Evolutionary conservation across 495 filamentous ascomycete genomes (phyloP), one percentile per base, ranked within the genome.

Genomic region (Xylaria castorea): DNA sequence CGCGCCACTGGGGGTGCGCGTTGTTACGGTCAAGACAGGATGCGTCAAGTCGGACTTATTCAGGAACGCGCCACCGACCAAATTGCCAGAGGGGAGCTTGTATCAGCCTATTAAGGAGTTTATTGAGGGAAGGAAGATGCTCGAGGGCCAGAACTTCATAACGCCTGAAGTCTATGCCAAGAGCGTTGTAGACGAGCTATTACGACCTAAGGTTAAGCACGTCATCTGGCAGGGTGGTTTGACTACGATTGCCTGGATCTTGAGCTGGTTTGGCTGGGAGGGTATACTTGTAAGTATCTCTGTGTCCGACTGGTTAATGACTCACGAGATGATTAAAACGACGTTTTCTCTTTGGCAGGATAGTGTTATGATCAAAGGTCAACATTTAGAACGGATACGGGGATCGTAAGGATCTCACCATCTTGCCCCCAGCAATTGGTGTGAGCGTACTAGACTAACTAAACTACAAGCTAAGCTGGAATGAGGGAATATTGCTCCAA

Each of bases 1-100:
- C 6, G 80, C 80, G 30, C 86, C 88, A 1, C 82, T 90, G n/a
- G 81, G 82, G 20, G 78, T 89, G 22, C 73, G 77, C 11, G 79
- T 82, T 48, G 75, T 82, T 7, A 77, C 73, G 22, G 40, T 81
- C 14, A 79, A 78, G 72, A 81, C 78, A 12, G 81, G 76, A 3
- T 48, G 51, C 34, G 69, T 83, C 18, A 42, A 48, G 9, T 81
- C 73, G 18, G 65, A 50, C 4, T 55, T 77, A 9, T 75, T 77
- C 51, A 48, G 32, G 1, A 74, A 76, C 25, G 70, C 73, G 69
- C 73, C 79, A 0, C 58, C 67, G 42, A 71, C 72, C 16, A 64
- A 67, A 66, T 60, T 80, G 20, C 79, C 77, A 2, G 68, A 72
- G 38, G 72, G 69, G 8, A 77, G 75, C 36, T 38, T 75, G 50